Conservation (phyloP, 2,329 filamentous ascomycete species). For the Proliferodiscus dingleyae region DNA sequence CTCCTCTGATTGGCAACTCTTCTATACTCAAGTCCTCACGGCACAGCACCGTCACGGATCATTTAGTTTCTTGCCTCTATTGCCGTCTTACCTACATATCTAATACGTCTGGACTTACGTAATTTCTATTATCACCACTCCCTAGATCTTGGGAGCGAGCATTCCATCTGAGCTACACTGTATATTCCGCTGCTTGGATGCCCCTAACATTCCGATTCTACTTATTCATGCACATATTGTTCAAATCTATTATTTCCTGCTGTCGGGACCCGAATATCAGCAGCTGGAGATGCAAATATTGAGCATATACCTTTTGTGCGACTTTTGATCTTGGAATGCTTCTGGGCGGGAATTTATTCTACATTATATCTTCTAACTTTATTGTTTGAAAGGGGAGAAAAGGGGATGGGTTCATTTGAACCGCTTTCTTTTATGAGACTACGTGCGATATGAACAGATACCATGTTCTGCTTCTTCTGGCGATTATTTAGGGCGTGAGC, state of each 20-base stretch:
- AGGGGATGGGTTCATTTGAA: background rate
- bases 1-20: constrained; percentile 16
- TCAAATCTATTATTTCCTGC: background rate
- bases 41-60: background rate
- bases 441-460: background rate
- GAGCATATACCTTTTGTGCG: too few relatives aligned
- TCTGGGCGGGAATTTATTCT: too few relatives aligned
- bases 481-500: background rate
- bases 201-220: background rate
- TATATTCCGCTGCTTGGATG: background rate
- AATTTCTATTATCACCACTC: constrained; percentile 16
- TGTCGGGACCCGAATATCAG: background rate
- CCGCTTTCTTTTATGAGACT: background rate
- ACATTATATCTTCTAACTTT: too few relatives aligned
- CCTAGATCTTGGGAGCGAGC: background rate
- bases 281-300: background rate
- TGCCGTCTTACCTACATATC: constrained; percentile 13
- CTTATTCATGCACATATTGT: background rate
- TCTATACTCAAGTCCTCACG: background rate
- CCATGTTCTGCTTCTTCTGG: background rate
- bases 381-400: background rate
- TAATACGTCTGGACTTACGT: constrained; percentile 30
- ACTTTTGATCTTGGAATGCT: too few relatives aligned
- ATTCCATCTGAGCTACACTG: background rate
- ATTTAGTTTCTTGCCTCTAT: constrained; percentile 4